Evolutionary conservation across 306 rosid species (phyloP).

Genomic region (Canavalia ensiformis): DNA sequence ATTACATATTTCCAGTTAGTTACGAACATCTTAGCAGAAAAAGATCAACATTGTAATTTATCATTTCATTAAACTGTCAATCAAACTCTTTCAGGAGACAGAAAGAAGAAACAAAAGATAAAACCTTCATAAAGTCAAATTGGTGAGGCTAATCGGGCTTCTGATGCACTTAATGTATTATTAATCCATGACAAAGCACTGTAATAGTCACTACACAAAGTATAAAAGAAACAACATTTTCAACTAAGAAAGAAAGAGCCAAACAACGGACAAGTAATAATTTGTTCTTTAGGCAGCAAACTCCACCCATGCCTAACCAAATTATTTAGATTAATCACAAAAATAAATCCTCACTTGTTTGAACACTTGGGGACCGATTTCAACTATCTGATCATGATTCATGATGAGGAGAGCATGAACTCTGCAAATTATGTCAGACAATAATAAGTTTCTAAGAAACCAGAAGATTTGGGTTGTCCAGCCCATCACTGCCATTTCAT

Average conservation of each 20-base stretch:
- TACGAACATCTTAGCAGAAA: slow-evolving; percentile 26
- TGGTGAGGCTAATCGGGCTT: slow-evolving; percentile 18
- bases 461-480: slow-evolving; percentile 51
- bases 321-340: slow-evolving; percentile 48
- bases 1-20: slow-evolving; percentile 29
- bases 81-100: slow-evolving; percentile 27
- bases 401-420: slow-evolving; percentile 58
- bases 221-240: slow-evolving; percentile 9
- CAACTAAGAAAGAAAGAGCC: not conserved
- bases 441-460: slow-evolving; percentile 48
- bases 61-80: slow-evolving; percentile 34
- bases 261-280: not conserved
- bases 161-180: slow-evolving; percentile 1
- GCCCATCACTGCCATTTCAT: slow-evolving; percentile 47
- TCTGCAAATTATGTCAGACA: slow-evolving; percentile 59
- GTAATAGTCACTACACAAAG: slow-evolving; percentile 8
- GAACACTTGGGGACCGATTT: slow-evolving; percentile 52
- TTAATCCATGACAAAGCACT: slow-evolving; percentile 25
- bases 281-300: slow-evolving; percentile 43
- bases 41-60: slow-evolving; percentile 16
- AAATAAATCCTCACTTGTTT: slow-evolving; percentile 60
- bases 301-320: slow-evolving; percentile 50
- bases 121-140: slow-evolving; percentile 26
- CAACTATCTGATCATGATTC: slow-evolving; percentile 63
- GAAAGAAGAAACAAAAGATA: slow-evolving; percentile 18